Evolutionary conservation across 441 rosid species (phyloP).

Genomic region (Erodium moschatum): DNA sequence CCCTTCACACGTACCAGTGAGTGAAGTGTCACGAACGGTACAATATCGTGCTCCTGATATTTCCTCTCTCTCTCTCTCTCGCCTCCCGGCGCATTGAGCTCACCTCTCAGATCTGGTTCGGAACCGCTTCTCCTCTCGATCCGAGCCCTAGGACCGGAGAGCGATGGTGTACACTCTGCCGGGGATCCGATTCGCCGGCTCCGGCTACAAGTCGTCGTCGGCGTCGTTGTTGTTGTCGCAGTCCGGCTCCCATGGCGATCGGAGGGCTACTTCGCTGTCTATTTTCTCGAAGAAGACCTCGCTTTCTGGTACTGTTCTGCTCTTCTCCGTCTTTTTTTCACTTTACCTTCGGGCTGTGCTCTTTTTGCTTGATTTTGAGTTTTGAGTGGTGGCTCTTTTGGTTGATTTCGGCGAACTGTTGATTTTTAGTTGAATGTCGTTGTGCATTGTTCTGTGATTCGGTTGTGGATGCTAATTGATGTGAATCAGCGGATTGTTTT

Average conservation of each 20-base stretch:
- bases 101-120: neutral
- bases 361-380: neutral
- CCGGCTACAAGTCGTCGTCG: slow-evolving; percentile 29
- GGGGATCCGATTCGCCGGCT: slow-evolving; percentile 44
- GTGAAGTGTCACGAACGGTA: slow-evolving; percentile 13
- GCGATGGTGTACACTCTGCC: slow-evolving; percentile 49
- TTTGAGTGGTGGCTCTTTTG: neutral
- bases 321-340: slow-evolving; percentile 8
- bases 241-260: slow-evolving; percentile 38
- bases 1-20: slow-evolving; percentile 24
- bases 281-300: slow-evolving; percentile 39
- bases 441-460: neutral
- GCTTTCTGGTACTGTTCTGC: slow-evolving; percentile 36
- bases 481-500: neutral
- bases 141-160: neutral
- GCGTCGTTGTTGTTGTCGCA: slow-evolving; percentile 4
- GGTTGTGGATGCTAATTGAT: neutral
- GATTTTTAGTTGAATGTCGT: neutral
- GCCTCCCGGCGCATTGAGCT: slow-evolving; percentile 19
- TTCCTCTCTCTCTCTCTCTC: slow-evolving; percentile 12
- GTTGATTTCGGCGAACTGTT: neutral
- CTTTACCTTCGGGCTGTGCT: neutral
- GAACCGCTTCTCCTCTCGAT: slow-evolving; percentile 9
- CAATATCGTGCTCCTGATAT: neutral
- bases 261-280: slow-evolving; percentile 31